Percentiles rank a stretch among this genome's conserved stretches.
Conservation (phyloP, 1,284 basidiomycete genomes). For the Pisolithus thermaeus region DNA sequence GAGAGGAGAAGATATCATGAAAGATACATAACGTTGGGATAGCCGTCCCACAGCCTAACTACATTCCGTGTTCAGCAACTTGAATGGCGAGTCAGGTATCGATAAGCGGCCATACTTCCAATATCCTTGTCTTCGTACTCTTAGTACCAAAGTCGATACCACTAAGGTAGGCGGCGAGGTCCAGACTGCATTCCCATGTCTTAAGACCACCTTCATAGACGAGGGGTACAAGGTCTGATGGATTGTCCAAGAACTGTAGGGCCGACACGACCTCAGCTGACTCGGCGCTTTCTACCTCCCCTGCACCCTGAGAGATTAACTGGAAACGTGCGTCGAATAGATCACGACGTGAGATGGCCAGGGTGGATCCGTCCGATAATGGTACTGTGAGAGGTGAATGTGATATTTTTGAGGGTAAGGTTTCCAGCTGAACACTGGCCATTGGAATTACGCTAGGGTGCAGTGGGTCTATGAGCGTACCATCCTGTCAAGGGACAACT, state of each 20-base stretch:
- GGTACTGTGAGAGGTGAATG: slow-evolving; percentile 52
- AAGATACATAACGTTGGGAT: slow-evolving; percentile 78
- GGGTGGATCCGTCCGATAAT: slow-evolving; percentile 20
- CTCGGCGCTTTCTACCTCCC: slow-evolving; percentile 17
- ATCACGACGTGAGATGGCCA: slow-evolving; percentile 70
- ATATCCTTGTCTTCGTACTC: slow-evolving; percentile 42
- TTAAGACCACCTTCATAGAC: slow-evolving; percentile 96
- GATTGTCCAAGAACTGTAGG: slow-evolving; percentile 66
- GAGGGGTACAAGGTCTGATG: slow-evolving; percentile 88
- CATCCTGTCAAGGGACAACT: slow-evolving; percentile 30
- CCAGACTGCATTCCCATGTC: slow-evolving; percentile 95
- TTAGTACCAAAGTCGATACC: slow-evolving; percentile 17
- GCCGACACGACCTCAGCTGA: slow-evolving; percentile 21
- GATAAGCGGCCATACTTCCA: slow-evolving; percentile 50
- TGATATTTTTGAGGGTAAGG: slow-evolving; percentile 52
- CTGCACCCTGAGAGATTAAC: slow-evolving; percentile 55
- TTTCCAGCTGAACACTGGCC: slow-evolving; percentile 40
- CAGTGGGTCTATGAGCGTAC: slow-evolving; percentile 23
- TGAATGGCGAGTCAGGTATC: background rate
- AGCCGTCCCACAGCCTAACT: slow-evolving; percentile 90
- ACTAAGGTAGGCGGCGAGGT: slow-evolving; percentile 65
- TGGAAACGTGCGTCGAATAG: slow-evolving; percentile 94
- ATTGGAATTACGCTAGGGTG: slow-evolving; percentile 12
- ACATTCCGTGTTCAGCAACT: background rate
- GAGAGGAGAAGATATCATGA: slow-evolving; percentile 48